Conservation (phyloP, 345 rosid genomes). For the Hibiscus syriacus region DNA sequence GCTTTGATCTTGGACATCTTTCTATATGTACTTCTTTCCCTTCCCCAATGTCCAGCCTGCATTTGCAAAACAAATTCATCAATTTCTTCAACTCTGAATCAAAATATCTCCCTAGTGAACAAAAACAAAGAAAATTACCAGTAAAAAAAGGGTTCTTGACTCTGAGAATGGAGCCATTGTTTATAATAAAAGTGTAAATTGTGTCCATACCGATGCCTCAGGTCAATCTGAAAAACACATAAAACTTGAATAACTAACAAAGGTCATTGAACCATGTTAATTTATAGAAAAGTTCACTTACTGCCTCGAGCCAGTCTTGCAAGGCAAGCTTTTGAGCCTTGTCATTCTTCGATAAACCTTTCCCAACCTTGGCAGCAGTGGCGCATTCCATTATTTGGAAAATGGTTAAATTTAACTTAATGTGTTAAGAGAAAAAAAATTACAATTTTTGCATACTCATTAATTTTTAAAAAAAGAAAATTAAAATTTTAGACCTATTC, state of each 20-base stretch:
- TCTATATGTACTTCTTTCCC: conserved; percentile 81
- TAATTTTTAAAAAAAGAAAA: too few species aligned
- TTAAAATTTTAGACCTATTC: too few species aligned
- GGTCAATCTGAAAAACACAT: conserved; percentile 60
- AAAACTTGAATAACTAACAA: not conserved
- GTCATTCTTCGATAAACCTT: conserved; percentile 82
- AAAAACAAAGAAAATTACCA: conserved; percentile 42
- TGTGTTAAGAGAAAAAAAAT: too few species aligned
- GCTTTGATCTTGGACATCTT: conserved; percentile 67
- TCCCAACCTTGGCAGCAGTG: conserved; percentile 94
- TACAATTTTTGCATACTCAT: too few species aligned
- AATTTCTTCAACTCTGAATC: conserved; percentile 2
- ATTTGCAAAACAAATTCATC: conserved; percentile 6
- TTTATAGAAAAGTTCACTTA: conserved; percentile 26
- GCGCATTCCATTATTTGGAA: too few species aligned
- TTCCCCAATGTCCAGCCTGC: conserved; percentile 94
- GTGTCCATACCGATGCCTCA: conserved; percentile 91
- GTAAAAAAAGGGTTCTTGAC: conserved; percentile 96
- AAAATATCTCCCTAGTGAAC: not conserved
- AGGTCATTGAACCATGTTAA: not conserved
- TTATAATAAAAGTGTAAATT: conserved; percentile 74
- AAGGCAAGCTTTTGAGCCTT: conserved; percentile 86
- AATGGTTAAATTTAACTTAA: too few species aligned
- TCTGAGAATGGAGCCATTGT: conserved; percentile 70
- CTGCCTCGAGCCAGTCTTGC: conserved; percentile 98